Evolutionary conservation across 352 stramenopile species (phyloP).

Genomic region (Lagenidium giganteum): DNA sequence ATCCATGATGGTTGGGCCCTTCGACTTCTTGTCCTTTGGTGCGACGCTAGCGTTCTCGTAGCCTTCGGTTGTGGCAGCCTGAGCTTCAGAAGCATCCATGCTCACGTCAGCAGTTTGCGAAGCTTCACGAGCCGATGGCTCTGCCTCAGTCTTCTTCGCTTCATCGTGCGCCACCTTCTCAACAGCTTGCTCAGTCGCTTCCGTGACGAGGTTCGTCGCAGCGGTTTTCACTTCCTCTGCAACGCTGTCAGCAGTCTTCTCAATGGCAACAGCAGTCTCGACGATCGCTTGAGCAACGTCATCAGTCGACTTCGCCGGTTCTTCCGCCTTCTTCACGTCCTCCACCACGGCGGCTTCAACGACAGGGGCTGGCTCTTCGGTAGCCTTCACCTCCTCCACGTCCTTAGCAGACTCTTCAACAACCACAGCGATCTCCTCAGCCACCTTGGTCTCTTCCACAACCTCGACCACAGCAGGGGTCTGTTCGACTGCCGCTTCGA

Average conservation of each 20-base stretch:
- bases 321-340: constrained; percentile 21
- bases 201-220: constrained; percentile 9
- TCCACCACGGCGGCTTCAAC: constrained; percentile 29
- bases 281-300: background rate
- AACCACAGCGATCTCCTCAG: constrained; percentile 5
- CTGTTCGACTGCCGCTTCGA: background rate
- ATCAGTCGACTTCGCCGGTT: background rate
- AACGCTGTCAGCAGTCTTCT: constrained; percentile 7
- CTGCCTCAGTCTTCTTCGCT: constrained; percentile 3
- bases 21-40: constrained; percentile 16
- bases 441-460: background rate
- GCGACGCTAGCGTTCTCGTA: constrained; percentile 72
- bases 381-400: constrained; percentile 7
- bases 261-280: background rate
- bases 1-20: constrained; percentile 52
- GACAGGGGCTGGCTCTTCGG: constrained; percentile 41
- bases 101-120: background rate
- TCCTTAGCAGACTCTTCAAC: constrained; percentile 3
- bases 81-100: background rate
- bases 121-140: constrained; percentile 3
- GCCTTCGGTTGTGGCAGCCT: constrained; percentile 42
- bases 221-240: constrained; percentile 14
- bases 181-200: constrained; percentile 7
- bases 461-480: background rate
- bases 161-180: constrained; percentile 29